Evolutionary conservation across 305 asterid species (phyloP).

Genomic region (Fraxinus greggii): DNA sequence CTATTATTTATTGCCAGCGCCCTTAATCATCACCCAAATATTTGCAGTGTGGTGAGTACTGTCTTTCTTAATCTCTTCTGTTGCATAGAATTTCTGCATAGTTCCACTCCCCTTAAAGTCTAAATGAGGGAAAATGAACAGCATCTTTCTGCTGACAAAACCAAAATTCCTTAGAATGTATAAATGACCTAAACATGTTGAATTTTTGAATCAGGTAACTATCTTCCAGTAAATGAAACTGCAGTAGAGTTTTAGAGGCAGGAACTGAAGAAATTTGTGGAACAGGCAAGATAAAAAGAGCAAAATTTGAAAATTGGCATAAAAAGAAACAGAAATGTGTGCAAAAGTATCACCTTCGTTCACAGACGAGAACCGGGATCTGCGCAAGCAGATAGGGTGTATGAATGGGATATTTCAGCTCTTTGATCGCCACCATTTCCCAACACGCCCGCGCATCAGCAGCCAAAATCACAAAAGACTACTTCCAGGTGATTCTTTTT

Average conservation of each 20-base stretch:
- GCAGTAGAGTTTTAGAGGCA: slow-evolving; percentile 6
- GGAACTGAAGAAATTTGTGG: slow-evolving; percentile 7
- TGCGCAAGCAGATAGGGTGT: slow-evolving; percentile 87
- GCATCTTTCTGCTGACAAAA: slow-evolving; percentile 23
- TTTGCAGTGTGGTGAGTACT: slow-evolving; percentile 42
- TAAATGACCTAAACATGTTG: slow-evolving; percentile 18
- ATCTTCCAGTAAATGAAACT: slow-evolving; percentile 17
- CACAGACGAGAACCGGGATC: slow-evolving; percentile 50
- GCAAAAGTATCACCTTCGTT: slow-evolving; percentile 46
- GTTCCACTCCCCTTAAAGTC: slow-evolving; percentile 11
- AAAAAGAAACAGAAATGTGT: slow-evolving; percentile 42
- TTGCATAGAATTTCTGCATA: slow-evolving; percentile 1
- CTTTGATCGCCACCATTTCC: slow-evolving; percentile 74
- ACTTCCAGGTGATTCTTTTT: slow-evolving; percentile 52
- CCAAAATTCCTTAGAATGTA: slow-evolving; percentile 23
- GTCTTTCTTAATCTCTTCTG: slow-evolving; percentile 22
- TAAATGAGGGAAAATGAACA: slow-evolving; percentile 26
- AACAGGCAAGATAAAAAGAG: slow-evolving; percentile 22
- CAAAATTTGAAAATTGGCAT: slow-evolving; percentile 5
- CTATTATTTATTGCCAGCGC: slow-evolving; percentile 30
- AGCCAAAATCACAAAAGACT: slow-evolving; percentile 55
- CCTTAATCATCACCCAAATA: slow-evolving; percentile 36
- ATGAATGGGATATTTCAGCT: slow-evolving; percentile 89
- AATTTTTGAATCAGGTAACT: slow-evolving; percentile 35
- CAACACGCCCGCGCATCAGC: slow-evolving; percentile 47